Conservation (phyloP, 2,329 filamentous ascomycete genomes). For the Venturia asperata region DNA sequence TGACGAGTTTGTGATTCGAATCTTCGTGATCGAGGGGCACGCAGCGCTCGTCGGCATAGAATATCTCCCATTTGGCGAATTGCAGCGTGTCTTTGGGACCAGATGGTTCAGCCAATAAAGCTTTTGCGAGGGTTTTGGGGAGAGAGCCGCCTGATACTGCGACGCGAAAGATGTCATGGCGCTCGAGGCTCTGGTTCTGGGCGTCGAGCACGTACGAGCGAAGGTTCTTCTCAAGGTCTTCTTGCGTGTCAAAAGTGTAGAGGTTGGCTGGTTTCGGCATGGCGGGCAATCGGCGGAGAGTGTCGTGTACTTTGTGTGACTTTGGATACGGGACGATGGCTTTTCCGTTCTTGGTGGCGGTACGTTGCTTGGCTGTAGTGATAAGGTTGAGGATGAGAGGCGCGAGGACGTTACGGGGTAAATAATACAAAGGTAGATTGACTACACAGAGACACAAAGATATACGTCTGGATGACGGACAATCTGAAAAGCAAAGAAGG, state of each 20-base stretch:
- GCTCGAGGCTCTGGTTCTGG: conserved; percentile 70
- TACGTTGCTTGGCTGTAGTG: background rate
- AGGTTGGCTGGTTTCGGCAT: conserved; percentile 42
- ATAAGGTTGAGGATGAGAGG: background rate
- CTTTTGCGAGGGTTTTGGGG: conserved; percentile 78
- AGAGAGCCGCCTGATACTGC: conserved; percentile 91
- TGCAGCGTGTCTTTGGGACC: conserved; percentile 56
- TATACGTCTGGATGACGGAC: background rate
- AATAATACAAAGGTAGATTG: background rate
- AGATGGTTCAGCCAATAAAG: conserved; percentile 55
- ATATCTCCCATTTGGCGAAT: conserved; percentile 92
- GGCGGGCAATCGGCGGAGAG: background rate
- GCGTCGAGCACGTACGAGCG: conserved; percentile 74
- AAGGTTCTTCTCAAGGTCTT: conserved; percentile 67
- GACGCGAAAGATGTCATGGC: conserved; percentile 81
- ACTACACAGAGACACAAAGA: background rate
- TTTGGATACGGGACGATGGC: background rate
- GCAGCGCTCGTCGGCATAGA: conserved; percentile 95
- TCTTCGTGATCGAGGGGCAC: conserved; percentile 87
- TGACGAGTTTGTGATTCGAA: conserved; percentile 87
- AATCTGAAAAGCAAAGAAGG: background rate
- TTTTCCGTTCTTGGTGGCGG: background rate
- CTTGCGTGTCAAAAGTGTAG: conserved; percentile 67
- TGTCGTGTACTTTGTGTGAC: background rate
- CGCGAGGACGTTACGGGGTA: background rate